Percentiles rank a stretch among this genome's conserved stretches.
Evolutionary conservation across 495 filamentous ascomycete species (phyloP).

Genomic region (Extremus antarcticus): DNA sequence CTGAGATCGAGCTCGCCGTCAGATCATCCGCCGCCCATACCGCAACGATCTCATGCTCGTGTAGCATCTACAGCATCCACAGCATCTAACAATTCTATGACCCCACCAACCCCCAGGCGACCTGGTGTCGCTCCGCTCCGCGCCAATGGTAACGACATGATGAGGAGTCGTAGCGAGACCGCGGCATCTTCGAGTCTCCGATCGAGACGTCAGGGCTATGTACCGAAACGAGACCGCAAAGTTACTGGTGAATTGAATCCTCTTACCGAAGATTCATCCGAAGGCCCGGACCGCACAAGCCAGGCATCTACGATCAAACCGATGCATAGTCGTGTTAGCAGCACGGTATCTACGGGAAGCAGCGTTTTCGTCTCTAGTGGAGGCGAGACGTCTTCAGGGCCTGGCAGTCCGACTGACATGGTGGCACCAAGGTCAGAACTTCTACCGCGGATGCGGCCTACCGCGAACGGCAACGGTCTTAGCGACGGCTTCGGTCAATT

Average conservation of each 20-base stretch:
- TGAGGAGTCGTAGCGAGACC: slow-evolving; percentile 84
- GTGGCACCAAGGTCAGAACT: not conserved
- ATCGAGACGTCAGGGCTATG: slow-evolving; percentile 72
- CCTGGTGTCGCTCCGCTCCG: slow-evolving; percentile 59
- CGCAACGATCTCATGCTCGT: slow-evolving; percentile 65
- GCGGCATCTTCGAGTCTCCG: slow-evolving; percentile 48
- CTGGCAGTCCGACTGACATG: slow-evolving; percentile 26
- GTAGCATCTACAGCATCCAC: slow-evolving; percentile 34
- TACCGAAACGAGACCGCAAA: slow-evolving; percentile 39
- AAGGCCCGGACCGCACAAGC: slow-evolving; percentile 39
- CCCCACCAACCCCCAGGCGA: slow-evolving; percentile 29
- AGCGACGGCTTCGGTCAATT: slow-evolving; percentile 40
- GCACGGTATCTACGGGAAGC: slow-evolving; percentile 13
- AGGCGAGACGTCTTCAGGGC: slow-evolving; percentile 21
- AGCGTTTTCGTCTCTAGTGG: slow-evolving; percentile 1
- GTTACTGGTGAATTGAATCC: slow-evolving; percentile 65
- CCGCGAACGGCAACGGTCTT: not conserved
- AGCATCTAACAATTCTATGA: not conserved
- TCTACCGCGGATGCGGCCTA: not conserved
- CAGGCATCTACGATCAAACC: slow-evolving; percentile 12
- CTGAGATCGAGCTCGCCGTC: slow-evolving; percentile 20
- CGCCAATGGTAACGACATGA: slow-evolving; percentile 59
- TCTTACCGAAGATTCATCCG: slow-evolving; percentile 57
- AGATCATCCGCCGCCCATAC: slow-evolving; percentile 48
- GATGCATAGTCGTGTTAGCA: slow-evolving; percentile 6